Percentiles rank a stretch among this genome's conserved stretches.
Evolutionary conservation across 176 grass and related monocot genomes (phyloP).

Genomic region (Oryza nivara): DNA sequence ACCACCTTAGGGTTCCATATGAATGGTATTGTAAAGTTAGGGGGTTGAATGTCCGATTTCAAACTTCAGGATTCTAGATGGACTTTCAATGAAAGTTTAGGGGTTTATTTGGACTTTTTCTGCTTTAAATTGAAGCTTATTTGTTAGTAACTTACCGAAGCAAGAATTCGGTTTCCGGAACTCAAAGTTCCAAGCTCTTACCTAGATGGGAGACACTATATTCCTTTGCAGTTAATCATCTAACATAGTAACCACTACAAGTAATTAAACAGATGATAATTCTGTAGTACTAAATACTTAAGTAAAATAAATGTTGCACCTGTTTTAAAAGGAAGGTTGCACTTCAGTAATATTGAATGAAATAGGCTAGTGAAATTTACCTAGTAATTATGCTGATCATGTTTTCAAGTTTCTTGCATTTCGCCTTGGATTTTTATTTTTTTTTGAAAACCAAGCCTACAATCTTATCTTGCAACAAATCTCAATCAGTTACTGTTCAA

Average conservation of each 20-base stretch:
- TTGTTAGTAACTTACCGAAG: too few relatives aligned
- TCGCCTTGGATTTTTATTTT: not conserved
- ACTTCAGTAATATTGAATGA: not conserved
- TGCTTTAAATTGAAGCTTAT: too few relatives aligned
- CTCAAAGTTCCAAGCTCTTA: too few relatives aligned
- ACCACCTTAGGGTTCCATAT: too few relatives aligned
- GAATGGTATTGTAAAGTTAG: too few relatives aligned
- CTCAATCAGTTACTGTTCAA: not conserved
- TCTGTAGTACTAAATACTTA: not conserved
- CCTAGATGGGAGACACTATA: too few relatives aligned
- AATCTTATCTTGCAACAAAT: not conserved
- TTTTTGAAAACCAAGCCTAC: not conserved
- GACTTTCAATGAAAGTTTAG: too few relatives aligned
- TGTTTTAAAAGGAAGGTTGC: not conserved
- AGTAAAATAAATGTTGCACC: not conserved
- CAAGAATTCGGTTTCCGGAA: too few relatives aligned
- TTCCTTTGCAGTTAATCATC: not conserved
- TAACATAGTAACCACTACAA: not conserved
- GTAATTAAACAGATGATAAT: not conserved
- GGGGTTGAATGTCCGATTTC: too few relatives aligned
- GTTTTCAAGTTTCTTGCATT: not conserved
- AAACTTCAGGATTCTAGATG: too few relatives aligned
- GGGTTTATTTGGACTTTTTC: too few relatives aligned
- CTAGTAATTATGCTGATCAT: not conserved
- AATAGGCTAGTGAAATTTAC: not conserved